Evolutionary conservation across 2,329 filamentous ascomycete genomes (phyloP), one percentile per base, ranked within the genome.

Genomic region (Oidium heveae): DNA sequence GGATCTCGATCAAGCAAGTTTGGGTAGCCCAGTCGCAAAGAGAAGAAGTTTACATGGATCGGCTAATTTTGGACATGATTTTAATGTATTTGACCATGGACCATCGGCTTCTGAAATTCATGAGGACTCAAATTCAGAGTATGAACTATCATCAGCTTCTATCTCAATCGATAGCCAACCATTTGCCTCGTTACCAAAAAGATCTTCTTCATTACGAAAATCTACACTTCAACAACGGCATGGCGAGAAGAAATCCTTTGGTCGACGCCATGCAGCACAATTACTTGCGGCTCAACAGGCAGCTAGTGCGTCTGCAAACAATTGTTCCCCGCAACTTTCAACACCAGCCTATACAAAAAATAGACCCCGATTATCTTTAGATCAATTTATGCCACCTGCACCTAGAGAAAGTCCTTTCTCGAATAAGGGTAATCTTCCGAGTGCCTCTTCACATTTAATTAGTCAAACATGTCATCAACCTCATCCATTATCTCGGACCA

Each of bases 21-120:
- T 84, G 55, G 84, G 84, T 60, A 95, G 85, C 63, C 89, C 91
- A 0, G 84, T 89, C 57, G 85, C 88, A 50, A 95, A 95, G 71
- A 77, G 91, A 59, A 79, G 91, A 63, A 95, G 88, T 68, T 69
- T 94, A 61, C 86, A 94, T 65, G 82, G 82, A 52, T 75, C 80
- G 46, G 72, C 80, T n/a, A 76, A 70, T 60, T 71, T 81, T 73
- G 73, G 49, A 13, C 66, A 68, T 55, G 74, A 74, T 60, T 83
- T 86, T 64, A 86, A 79, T 65, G 79, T 94, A 36, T 94, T 94
- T 65, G 86, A 88, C 57, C 72, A 75, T 56, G 68, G 62, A 47
- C 66, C 69, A n/a, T 63, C 69, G 4, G 64, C 68, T 44, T 76
- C 76, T 58, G 74, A 75, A 49, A 71, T 70, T 43, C 73, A 72